Evolutionary conservation across 2,329 filamentous ascomycete genomes (phyloP), one percentile per base, ranked within the genome.

Genomic region (Epicoccum nigrum): DNA sequence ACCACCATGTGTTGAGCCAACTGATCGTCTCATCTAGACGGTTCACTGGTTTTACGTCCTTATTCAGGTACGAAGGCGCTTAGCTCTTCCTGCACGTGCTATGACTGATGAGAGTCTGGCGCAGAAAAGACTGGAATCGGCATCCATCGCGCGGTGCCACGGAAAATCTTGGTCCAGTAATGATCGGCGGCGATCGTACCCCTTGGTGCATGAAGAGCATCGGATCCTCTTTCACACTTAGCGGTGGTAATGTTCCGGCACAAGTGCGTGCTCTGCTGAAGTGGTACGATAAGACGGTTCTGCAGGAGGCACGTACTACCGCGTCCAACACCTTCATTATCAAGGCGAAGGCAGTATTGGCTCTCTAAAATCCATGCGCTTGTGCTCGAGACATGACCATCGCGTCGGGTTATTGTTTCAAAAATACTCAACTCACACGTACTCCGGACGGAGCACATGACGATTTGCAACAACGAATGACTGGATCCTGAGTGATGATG

Each of bases 221-320:
- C 44, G 56, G 57, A 51, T 55, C 49, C 48, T 42, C 21, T 30
- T 45, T 54, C 42, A 51, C 50, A 44, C 32, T 58, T 49, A 66
- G 54, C 68, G 63, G 63, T 68, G 63, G 64, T 67, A 67, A 65
- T 58, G 44, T 45, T 44, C 54, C 60, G 63, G 64, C 52, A 63
- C 54, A 63, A 65, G 62, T 51, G 60, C 55, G 54, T 54, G 53
- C 43, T 57, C 56, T 64, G 61, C 56, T 46, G 47, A 43, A 52
- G 35, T 71, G 63, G 62, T 68, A 71, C 62, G 65, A 70, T 57
- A 32, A 41, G 34, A 35, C 32, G 25, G 23, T 23, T 25, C 21
- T 45, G 16, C 37, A 31, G 49, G 44, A 58, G 52, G 53, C 41
- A 35, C 56, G 41, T 52, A 51, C 56, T 64, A 58, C 65, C 66